A percentile compares a stretch with the other conserved stretches of the same genome.
phyloP scores from a whole-genome alignment of 2,329 filamentous ascomycete genomes.

The Colletotrichum siamense region DNA sequence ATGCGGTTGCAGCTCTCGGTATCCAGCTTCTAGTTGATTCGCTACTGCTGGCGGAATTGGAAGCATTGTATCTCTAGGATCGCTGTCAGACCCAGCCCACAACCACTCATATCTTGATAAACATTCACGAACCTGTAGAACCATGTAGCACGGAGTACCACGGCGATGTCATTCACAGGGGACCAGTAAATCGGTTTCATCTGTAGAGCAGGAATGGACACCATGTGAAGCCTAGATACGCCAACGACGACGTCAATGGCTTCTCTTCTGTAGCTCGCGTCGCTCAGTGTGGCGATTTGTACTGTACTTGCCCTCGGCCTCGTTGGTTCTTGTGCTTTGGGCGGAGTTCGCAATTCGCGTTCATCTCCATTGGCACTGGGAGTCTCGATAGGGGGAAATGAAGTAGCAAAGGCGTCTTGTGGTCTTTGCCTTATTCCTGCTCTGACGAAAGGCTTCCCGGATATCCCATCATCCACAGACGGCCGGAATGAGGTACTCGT shows the following conservation, averaged over 20 bases:
- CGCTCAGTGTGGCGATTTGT: neutral
- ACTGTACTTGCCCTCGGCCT: neutral
- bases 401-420: neutral
- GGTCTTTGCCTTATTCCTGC: constrained; percentile 37
- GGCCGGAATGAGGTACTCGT: neutral
- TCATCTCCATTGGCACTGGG: neutral
- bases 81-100: neutral
- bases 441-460: constrained; percentile 59
- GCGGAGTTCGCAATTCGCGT: neutral
- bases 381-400: constrained; percentile 22
- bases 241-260: constrained; percentile 78
- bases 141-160: constrained; percentile 89
- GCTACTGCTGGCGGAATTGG: constrained; percentile 86
- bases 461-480: constrained; percentile 53
- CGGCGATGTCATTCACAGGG: constrained; percentile 85
- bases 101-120: neutral
- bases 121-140: constrained; percentile 73
- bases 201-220: constrained; percentile 79
- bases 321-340: neutral
- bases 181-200: constrained; percentile 99
- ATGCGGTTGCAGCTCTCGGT: constrained; percentile 85
- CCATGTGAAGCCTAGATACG: constrained; percentile 86
- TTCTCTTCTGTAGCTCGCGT: constrained; percentile 21
- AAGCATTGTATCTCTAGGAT: constrained; percentile 77
- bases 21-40: constrained; percentile 92